Conservation (phyloP, 345 rosid genomes). For the Cardamine occulta region DNA sequence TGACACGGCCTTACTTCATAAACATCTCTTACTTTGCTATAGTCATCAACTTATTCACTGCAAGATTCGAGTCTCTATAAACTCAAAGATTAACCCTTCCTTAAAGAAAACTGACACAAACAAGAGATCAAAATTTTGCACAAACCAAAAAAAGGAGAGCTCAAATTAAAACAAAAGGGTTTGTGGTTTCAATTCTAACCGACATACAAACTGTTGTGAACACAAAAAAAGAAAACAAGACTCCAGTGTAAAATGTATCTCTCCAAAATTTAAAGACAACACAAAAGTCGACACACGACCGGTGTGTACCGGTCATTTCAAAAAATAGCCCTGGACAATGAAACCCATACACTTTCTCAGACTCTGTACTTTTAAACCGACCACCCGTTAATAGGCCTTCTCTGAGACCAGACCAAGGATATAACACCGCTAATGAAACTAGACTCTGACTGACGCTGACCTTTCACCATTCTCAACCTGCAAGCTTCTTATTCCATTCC, state of each 20-base stretch:
- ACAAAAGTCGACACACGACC: slow-evolving; percentile 19
- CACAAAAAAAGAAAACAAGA: slow-evolving; percentile 9
- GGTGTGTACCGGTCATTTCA: neutral
- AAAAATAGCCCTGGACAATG: slow-evolving; percentile 28
- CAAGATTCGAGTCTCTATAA: neutral
- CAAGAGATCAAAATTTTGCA: too few relatives aligned
- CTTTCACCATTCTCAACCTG: slow-evolving; percentile 16
- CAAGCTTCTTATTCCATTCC: slow-evolving; percentile 23
- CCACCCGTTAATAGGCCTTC: slow-evolving; percentile 19
- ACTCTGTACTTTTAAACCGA: slow-evolving; percentile 27
- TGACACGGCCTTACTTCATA: neutral
- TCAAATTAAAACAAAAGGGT: neutral
- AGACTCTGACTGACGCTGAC: slow-evolving; percentile 36
- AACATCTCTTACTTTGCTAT: neutral
- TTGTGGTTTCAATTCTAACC: slow-evolving; percentile 25
- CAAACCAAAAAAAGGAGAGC: too few relatives aligned
- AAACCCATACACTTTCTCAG: slow-evolving; percentile 17
- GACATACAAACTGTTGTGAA: slow-evolving; percentile 31
- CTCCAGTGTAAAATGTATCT: neutral
- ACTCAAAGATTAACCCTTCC: neutral
- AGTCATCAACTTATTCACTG: neutral
- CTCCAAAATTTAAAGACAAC: slow-evolving; percentile 20
- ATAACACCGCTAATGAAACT: slow-evolving; percentile 18
- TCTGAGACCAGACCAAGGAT: slow-evolving; percentile 2
- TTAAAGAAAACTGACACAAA: neutral